Evolutionary conservation across 2,329 filamentous ascomycete genomes (phyloP), one percentile per base, ranked within the genome.

Genomic region (Annulohypoxylon truncatum): DNA sequence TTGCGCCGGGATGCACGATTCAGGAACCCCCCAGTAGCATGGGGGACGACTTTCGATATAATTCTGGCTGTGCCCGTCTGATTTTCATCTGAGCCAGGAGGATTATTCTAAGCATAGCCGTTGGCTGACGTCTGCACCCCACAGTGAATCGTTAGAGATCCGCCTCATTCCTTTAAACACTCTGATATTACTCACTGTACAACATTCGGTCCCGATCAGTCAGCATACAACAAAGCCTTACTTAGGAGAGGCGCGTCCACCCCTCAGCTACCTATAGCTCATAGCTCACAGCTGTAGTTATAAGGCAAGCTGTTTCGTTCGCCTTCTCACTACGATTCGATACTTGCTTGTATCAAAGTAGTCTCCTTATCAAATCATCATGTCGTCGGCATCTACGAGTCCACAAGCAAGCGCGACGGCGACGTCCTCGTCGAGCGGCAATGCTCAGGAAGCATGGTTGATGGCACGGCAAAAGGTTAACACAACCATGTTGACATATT

Each of bases 381-480:
- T 55, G 54, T 38, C 55, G 46, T 66, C 54, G 31, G 31, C 31
- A 22, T 44, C 58, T 18, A 63, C 48, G 40, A 64, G 38, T 31
- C 35, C 53, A 26, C 48, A 40, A 56, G 53, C 53, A 50, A 33
- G 35, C 35, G 44, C 13, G 8, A 52, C 38, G 29, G 15, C 40
- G 10, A 29, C 55, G 5, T 7, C 52, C 29, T 24, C 50, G 6
- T 35, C 44, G 8, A 29, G 62, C 2, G 66, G 40, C n/a, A n/a
- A n/a, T 4, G 54, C 55, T 31, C 28, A 46, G 0, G 35, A 64
- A 9, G 42, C 12, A 24, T 71, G 50, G 48, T 38, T 73, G 38
- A 26, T 20, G 29, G 56, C 47, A 61, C 67, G 73, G 20, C 58
- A 69, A 9, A 53, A 66, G 18, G 18, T 60, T 22, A 74, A 71